Conservation (phyloP, 1,139 yeast genomes). For the Torulaspora globosa region DNA sequence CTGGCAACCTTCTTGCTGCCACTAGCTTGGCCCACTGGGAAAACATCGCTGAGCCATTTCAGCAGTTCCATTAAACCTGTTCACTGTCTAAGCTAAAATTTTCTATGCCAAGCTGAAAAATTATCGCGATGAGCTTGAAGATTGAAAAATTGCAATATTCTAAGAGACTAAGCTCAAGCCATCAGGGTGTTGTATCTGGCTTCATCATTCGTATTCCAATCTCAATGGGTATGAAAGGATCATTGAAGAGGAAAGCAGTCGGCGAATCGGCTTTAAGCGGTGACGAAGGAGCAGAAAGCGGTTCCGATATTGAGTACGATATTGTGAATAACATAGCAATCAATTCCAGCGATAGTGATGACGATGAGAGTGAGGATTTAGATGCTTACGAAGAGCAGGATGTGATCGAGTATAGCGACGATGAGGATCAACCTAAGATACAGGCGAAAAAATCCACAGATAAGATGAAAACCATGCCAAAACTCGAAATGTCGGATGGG, state of each 20-base stretch:
- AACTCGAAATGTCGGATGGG: conserved; percentile 63
- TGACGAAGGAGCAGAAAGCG: conserved; percentile 21
- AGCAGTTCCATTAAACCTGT: not conserved
- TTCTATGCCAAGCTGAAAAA: conserved; percentile 14
- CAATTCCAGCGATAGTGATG: conserved; percentile 43
- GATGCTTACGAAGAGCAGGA: conserved; percentile 49
- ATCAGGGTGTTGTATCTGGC: not conserved
- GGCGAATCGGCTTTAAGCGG: conserved; percentile 24
- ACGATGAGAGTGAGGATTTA: conserved; percentile 1
- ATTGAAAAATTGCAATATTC: not conserved
- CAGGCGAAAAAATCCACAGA: conserved; percentile 22
- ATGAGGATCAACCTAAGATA: conserved; percentile 31
- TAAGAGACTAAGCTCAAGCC: not conserved
- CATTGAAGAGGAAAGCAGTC: conserved; percentile 15
- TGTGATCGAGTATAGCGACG: conserved; percentile 31
- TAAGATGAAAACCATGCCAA: conserved; percentile 48
- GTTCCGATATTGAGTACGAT: conserved; percentile 44
- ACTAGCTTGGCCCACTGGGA: conserved; percentile 8
- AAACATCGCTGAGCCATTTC: conserved; percentile 6
- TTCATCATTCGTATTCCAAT: not conserved
- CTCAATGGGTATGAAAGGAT: conserved; percentile 2
- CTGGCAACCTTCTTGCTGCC: conserved; percentile 16
- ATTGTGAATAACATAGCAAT: conserved; percentile 63
- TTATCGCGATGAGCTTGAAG: conserved; percentile 25
- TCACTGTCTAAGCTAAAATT: not conserved